Evolutionary conservation across 257 asterid genomes (phyloP).

Genomic region (Capsicum pubescens): DNA sequence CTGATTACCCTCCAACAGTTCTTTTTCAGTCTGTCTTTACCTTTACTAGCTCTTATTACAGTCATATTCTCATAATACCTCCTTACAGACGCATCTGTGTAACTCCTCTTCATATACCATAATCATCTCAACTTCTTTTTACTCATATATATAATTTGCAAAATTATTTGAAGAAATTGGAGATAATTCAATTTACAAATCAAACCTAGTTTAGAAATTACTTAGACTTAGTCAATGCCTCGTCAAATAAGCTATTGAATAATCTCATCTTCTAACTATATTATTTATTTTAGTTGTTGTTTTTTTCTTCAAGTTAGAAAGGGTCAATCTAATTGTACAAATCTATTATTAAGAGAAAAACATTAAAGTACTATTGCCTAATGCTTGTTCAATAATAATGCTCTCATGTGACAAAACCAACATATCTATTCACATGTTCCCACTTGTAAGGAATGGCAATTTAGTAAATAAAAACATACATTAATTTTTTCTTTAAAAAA

Average conservation of each 20-base stretch:
- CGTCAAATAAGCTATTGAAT: neutral
- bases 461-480: neutral
- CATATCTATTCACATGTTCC: slow-evolving; percentile 44
- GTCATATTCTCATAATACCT: too few species aligned
- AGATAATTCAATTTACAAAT: neutral
- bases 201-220: neutral
- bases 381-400: neutral
- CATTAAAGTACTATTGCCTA: neutral
- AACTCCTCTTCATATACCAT: too few species aligned
- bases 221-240: neutral
- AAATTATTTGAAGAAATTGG: neutral
- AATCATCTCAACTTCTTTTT: too few species aligned
- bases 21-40: too few species aligned
- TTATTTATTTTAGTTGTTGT: neutral
- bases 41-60: too few species aligned
- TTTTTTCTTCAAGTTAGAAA: neutral
- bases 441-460: slow-evolving; percentile 49
- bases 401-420: slow-evolving; percentile 41
- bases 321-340: neutral
- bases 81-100: too few species aligned
- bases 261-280: neutral
- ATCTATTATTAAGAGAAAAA: neutral
- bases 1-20: too few species aligned
- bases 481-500: neutral
- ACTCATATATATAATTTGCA: too few species aligned